Conservation (phyloP, 2,329 filamentous ascomycete species). For the Fusarium praegraminearum region DNA sequence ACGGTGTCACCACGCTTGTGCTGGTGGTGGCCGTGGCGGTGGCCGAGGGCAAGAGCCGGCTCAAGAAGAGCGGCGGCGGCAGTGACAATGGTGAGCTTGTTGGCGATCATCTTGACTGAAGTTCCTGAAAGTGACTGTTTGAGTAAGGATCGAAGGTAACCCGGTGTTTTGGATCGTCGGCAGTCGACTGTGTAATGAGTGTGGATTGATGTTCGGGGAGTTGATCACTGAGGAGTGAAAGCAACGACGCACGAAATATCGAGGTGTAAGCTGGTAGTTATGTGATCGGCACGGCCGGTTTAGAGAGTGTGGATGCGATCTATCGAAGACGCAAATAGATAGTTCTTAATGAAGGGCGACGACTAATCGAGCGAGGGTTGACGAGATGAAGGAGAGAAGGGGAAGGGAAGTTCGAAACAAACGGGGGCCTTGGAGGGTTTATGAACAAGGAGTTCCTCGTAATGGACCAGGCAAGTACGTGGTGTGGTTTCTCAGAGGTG, state of each 20-base stretch:
- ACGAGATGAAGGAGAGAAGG: slow-evolving; percentile 43
- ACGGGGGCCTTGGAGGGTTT: slow-evolving; percentile 37
- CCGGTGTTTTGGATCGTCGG: slow-evolving; percentile 10
- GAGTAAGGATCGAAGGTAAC: slow-evolving; percentile 5
- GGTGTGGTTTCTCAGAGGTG: slow-evolving; percentile 11
- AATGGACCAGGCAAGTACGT: slow-evolving; percentile 15
- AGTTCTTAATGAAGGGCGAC: slow-evolving; percentile 43
- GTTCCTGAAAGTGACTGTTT: slow-evolving; percentile 9
- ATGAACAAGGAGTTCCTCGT: slow-evolving; percentile 36
- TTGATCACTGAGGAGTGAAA: slow-evolving; percentile 39
- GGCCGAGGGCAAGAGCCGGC: slow-evolving; percentile 57
- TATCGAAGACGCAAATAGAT: slow-evolving; percentile 63
- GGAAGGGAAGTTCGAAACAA: slow-evolving; percentile 33
- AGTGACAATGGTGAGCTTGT: slow-evolving; percentile 57
- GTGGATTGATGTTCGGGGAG: slow-evolving; percentile 28
- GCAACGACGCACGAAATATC: slow-evolving; percentile 29
- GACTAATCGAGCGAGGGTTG: slow-evolving; percentile 44
- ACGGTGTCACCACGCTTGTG: slow-evolving; percentile 54
- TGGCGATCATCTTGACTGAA: slow-evolving; percentile 57
- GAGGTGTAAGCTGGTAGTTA: slow-evolving; percentile 37
- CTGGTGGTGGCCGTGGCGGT: slow-evolving; percentile 56
- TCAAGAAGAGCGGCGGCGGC: slow-evolving; percentile 59
- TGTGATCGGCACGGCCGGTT: slow-evolving; percentile 53
- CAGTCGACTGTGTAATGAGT: slow-evolving; percentile 32
- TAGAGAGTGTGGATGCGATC: slow-evolving; percentile 54